Evolutionary conservation across 23 red algal species (phyloP).

Genomic region (Agarophyton chilense): DNA sequence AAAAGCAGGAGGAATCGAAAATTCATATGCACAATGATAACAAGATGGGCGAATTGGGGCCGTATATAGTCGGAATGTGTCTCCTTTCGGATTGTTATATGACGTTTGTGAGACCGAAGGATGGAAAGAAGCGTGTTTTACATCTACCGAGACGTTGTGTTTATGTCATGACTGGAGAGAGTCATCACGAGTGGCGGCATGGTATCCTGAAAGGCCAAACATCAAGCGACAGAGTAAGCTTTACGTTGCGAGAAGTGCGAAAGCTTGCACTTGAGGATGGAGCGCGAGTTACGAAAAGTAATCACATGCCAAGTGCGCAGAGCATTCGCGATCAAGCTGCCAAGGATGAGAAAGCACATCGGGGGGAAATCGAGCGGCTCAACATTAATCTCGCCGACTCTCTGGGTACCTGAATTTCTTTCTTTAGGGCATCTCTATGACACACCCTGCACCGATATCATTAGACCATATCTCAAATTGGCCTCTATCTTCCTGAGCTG

Average conservation of each 20-base stretch:
- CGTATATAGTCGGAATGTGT: constrained; percentile 73
- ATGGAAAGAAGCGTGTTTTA: constrained; percentile 36
- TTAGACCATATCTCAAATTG: too few species aligned
- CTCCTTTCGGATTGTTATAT: constrained; percentile 58
- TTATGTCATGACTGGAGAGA: constrained; percentile 75
- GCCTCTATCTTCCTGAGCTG: too few species aligned
- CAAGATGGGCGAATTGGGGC: constrained; percentile 73
- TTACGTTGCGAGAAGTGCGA: constrained; percentile 60
- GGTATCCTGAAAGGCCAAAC: constrained; percentile 64
- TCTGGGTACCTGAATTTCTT: not conserved
- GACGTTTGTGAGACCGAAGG: constrained; percentile 60
- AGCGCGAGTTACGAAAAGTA: constrained; percentile 51
- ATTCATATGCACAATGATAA: constrained; percentile 83
- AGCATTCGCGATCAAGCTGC: constrained; percentile 25
- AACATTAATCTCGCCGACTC: constrained; percentile 8
- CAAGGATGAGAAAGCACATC: constrained; percentile 16
- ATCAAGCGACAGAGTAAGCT: constrained; percentile 49
- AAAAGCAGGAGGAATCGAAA: constrained; percentile 29
- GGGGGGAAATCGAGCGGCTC: not conserved
- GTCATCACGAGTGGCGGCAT: constrained; percentile 69
- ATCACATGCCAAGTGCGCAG: constrained; percentile 38
- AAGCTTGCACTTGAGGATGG: constrained; percentile 61
- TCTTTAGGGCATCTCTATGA: not conserved
- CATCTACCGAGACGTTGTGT: constrained; percentile 57
- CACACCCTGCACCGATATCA: too few species aligned